A percentile compares a stretch with the other conserved stretches of the same genome.
These are phyloP conservation scores for Calonectria pauciramosa DNA, from an alignment of 2,329 filamentous ascomycete species.

Conservation along the genomic window DNA sequence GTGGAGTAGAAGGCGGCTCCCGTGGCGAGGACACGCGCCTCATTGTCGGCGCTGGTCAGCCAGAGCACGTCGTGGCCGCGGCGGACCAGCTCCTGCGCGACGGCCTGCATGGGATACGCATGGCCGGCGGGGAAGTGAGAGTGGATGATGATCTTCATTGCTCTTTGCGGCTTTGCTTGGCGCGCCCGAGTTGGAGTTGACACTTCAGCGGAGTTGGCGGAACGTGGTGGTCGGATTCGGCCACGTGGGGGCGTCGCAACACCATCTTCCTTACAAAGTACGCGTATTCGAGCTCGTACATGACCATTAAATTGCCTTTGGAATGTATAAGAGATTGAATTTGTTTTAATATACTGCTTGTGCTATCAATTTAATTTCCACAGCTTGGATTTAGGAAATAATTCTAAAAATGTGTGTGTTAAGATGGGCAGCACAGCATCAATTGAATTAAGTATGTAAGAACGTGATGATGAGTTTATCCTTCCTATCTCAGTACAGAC, in stretches of 20 bases:
- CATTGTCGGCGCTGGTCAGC: slow-evolving; percentile 52
- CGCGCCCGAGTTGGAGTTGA: not conserved
- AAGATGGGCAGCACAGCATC: not conserved
- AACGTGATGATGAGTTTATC: not conserved
- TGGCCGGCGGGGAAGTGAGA: slow-evolving; percentile 57
- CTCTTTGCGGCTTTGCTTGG: not conserved
- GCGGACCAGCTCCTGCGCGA: slow-evolving; percentile 53
- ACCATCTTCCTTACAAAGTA: not conserved
- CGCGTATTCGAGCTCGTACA: not conserved
- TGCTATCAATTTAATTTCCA: not conserved
- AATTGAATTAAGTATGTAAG: not conserved
- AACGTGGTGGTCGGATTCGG: not conserved
- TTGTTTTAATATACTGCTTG: not conserved
- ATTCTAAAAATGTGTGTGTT: not conserved
- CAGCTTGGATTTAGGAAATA: too few relatives aligned
- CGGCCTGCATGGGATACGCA: slow-evolving; percentile 56
- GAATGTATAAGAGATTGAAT: not conserved
- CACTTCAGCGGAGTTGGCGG: not conserved
- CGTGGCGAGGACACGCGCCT: slow-evolving; percentile 49
- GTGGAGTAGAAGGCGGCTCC: slow-evolving; percentile 53
- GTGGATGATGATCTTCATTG: slow-evolving; percentile 55
- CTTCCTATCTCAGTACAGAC: not conserved
- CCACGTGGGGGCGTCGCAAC: not conserved
- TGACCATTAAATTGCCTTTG: not conserved
- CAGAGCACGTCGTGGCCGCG: slow-evolving; percentile 56